Base-by-base conservation (phyloP, 148 eudicot genomes). In the Pharnaceum exiguum region DNA sequence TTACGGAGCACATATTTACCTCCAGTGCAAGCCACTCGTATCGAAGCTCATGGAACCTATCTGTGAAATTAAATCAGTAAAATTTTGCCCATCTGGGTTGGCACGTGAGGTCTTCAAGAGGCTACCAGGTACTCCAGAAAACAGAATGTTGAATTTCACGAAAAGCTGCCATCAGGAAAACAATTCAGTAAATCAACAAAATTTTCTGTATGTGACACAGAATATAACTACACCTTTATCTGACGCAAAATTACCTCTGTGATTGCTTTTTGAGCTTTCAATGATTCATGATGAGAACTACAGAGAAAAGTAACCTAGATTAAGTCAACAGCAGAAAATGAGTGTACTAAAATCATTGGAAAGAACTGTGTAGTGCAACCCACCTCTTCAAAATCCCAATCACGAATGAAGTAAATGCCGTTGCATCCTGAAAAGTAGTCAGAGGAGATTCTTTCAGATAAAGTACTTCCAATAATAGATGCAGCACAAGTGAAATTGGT, bases 261-360 rank as follows among this genome's bases (percentile, higher is more conserved):
- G 71, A 94, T 82, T 47, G 96, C 89, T 75, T 94, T 93, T 75
- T 94, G 99, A 80, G 91, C 79, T 81, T 94, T 94, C 51, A 81
- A 64, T 43, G 99, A 77, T 74, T 89, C 99, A 59, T 94, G 90
- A 75, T 89, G 96, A 29, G 96, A 86, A 75, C 99, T 94, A 72
- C 71, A 73, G 65, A 38, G 13, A 36, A 35, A 55, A 65, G 18
- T 15, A 43, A 16, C 28, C 29, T 13, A 42, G 15, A 62, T 37
- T 24, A 42, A 51, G 51, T 24, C 0, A 18, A 48, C 30, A 39
- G 40, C 29, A 30, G 31, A 24, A 27, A 25, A 51, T 28, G 18
- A 55, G 31, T 51, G 35, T n/a, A 25, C 49, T 44, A n/a, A 57
- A 50, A n/a, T 19, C 10, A 45, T 44, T 27, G 36, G 8, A 5